Evolutionary conservation across 2,329 filamentous ascomycete genomes (phyloP).

Genomic region (Aureobasidium sp.): DNA sequence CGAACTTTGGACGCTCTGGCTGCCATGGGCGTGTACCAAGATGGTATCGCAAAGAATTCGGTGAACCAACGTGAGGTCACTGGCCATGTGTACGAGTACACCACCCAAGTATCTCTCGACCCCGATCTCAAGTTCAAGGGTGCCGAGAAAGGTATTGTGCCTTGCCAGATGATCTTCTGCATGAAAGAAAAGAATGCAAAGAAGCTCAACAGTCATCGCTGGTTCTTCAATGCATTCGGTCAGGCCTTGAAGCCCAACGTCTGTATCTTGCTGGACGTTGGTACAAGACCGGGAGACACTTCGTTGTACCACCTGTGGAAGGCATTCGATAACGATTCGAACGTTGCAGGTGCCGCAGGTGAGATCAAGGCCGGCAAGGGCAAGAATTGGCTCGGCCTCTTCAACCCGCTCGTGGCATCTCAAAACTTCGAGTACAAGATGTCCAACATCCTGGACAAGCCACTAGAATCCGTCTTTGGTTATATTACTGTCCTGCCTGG

Average conservation of each 20-base stretch:
- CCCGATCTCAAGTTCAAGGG: constrained; percentile 97
- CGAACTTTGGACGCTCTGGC: constrained; percentile 89
- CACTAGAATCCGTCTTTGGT: constrained; percentile 91
- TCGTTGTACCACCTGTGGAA: constrained; percentile 99
- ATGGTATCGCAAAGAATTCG: constrained; percentile 96
- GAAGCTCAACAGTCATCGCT: constrained; percentile 96
- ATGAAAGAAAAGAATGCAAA: constrained; percentile 96
- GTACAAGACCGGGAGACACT: constrained; percentile 80
- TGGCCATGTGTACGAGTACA: constrained; percentile 98
- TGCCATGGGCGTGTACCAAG: constrained; percentile 95
- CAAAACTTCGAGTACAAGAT: constrained; percentile 99
- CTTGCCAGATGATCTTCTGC: constrained; percentile 97
- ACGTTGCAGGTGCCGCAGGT: constrained; percentile 90
- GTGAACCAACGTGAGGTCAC: constrained; percentile 95
- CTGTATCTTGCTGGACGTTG: constrained; percentile 93
- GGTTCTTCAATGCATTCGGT: constrained; percentile 99
- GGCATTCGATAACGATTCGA: constrained; percentile 95
- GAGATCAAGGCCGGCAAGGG: constrained; percentile 98
- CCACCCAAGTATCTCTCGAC: constrained; percentile 93
- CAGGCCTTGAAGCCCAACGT: constrained; percentile 89
- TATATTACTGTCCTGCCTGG: constrained; percentile 97
- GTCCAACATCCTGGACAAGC: constrained; percentile 98
- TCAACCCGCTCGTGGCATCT: constrained; percentile 91
- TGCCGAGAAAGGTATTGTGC: constrained; percentile 96
- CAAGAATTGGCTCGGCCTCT: constrained; percentile 68